phyloP scores from a whole-genome alignment of 352 stramenopile genomes.

The Phytophthora hybrid region DNA sequence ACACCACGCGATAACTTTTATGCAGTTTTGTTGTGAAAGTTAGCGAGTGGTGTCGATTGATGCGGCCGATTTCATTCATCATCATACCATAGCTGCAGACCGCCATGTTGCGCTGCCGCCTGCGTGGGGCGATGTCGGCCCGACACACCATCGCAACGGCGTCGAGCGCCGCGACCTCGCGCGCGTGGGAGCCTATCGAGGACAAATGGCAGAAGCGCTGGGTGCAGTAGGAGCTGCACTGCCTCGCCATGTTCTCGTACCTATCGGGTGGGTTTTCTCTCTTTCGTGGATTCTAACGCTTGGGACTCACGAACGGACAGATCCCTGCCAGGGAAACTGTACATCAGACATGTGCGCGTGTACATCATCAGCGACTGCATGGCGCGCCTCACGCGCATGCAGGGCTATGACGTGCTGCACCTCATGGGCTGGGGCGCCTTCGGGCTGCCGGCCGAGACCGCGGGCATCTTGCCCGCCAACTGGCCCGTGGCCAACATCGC shows the following conservation, averaged over 20 bases:
- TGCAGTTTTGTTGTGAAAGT: too few species aligned
- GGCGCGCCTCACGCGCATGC: conserved; percentile 97
- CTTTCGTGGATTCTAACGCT: too few species aligned
- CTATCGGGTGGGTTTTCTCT: conserved; percentile 75
- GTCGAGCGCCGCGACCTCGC: not conserved
- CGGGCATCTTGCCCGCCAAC: conserved; percentile 95
- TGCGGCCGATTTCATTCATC: too few species aligned
- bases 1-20: too few species aligned
- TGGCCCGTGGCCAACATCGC: conserved; percentile 98
- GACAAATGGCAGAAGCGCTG: conserved; percentile 79
- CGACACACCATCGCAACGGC: conserved; percentile 39
- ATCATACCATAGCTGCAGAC: not conserved
- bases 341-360: conserved; percentile 99
- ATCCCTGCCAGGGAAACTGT: conserved; percentile 72
- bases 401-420: conserved; percentile 97
- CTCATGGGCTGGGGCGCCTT: conserved; percentile 99
- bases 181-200: conserved; percentile 68
- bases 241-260: conserved; percentile 99
- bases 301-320: not conserved
- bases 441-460: conserved; percentile 99
- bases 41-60: too few species aligned
- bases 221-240: conserved; percentile 56
- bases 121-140: conserved; percentile 11
- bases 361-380: conserved; percentile 99
- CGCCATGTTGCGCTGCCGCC: conserved; percentile 32